Evolutionary conservation across 495 filamentous ascomycete genomes (phyloP), one percentile per base, ranked within the genome.

Genomic region (Lophiotrema nucula): DNA sequence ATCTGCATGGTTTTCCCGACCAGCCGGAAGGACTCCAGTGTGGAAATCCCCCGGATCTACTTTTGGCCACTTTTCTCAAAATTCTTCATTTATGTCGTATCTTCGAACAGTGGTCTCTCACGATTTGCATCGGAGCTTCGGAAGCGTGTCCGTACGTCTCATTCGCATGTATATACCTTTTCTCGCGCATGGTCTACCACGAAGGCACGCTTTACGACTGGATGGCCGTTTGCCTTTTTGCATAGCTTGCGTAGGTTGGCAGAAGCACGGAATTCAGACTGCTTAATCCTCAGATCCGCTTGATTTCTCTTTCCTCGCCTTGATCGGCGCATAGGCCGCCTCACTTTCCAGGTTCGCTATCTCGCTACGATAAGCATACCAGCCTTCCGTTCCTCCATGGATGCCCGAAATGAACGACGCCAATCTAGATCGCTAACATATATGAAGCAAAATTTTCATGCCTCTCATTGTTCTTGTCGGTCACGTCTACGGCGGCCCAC

Each of bases 161-260:
- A 18, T 62, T 56, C 50, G 44, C 42, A 62, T 62, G 58, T 62
- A 62, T 62, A 62, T 62, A 62, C 58, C 52, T 62, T 56, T 12
- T 26, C 16, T 39, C 18, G 38, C 50, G 45, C 31, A 35, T 55
- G 49, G 16, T 47, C 37, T 31, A 22, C 52, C 58, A 62, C 38
- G 51, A 49, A 28, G 58, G 58, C 51, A 62, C 38, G 52, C 47
- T 45, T 62, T 22, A 62, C 45, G 58, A 62, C 58, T 38, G 58
- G 58, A 62, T 50, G 58, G 58, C 58, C 58, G 33, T 51, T 56
- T 62, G 51, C 25, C 8, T 48, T 48, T 38, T 42, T 62, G 58
- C 58, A 62, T 62, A 62, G 58, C 53, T 55, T 56, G 58, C 58
- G 52, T 42, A 35, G 44, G 47, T 23, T 44, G 31, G 49, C 15